phyloP scores from a whole-genome alignment of 1,284 basidiomycete species.

The Wolfiporia cocos region DNA sequence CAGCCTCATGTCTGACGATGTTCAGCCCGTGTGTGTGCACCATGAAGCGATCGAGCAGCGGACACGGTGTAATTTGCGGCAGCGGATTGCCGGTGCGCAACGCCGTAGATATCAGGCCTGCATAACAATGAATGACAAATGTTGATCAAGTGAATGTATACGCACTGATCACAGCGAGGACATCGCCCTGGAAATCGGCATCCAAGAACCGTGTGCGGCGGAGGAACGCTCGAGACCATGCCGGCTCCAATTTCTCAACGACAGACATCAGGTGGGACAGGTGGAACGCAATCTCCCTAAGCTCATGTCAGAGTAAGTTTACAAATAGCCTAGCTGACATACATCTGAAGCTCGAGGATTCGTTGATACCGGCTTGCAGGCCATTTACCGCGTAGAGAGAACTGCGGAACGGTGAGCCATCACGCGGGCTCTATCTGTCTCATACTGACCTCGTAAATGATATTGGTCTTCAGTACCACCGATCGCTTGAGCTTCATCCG shows the following conservation, averaged over 20 bases:
- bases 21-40: conserved; percentile 54
- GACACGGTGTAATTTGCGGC: conserved; percentile 84
- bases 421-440: neutral
- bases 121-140: conserved; percentile 5
- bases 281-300: conserved; percentile 53
- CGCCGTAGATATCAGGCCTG: conserved; percentile 65
- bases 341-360: conserved; percentile 63
- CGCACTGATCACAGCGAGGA: conserved; percentile 74
- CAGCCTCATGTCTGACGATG: conserved; percentile 56
- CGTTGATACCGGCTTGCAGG: conserved; percentile 61
- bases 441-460: conserved; percentile 55
- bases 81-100: conserved; percentile 72
- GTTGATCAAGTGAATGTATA: neutral
- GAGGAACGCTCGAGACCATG: conserved; percentile 75
- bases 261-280: conserved; percentile 63
- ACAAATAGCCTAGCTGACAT: conserved; percentile 1
- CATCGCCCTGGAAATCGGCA: conserved; percentile 78
- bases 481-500: conserved; percentile 59
- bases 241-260: conserved; percentile 57
- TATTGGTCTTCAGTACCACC: conserved; percentile 47
- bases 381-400: conserved; percentile 66
- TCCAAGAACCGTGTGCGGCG: conserved; percentile 73
- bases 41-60: conserved; percentile 73
- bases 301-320: neutral
- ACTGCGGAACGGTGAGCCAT: conserved; percentile 30